Conservation (phyloP, 768 basidiomycete species). For the Gymnopilus junonius region DNA sequence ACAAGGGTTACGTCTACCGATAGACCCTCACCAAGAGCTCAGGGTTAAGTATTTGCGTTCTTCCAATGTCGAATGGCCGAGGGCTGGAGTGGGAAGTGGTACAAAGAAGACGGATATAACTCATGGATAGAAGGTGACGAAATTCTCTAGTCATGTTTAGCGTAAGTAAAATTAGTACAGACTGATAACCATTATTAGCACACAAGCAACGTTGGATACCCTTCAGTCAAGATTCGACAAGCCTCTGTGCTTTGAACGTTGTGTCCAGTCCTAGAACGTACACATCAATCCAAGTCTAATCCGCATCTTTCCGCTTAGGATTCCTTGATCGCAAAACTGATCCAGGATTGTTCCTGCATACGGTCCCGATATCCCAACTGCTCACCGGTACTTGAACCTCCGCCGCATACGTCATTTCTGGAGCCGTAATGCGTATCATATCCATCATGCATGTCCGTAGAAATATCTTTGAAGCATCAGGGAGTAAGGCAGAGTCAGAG, state of each 20-base stretch:
- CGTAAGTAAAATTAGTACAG: no score
- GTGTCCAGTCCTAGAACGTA: not conserved
- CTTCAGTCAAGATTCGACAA: no score
- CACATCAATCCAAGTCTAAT: not conserved
- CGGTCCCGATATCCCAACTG: conserved; percentile 1
- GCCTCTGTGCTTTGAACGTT: no score
- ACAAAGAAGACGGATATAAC: no score
- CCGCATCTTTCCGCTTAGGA: not conserved
- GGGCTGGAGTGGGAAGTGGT: no score
- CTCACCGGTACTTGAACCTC: not conserved
- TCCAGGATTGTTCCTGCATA: not conserved
- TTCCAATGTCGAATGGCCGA: no score
- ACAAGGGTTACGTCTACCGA: not conserved
- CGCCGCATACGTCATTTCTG: not conserved
- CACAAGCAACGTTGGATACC: no score
- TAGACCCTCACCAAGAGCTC: no score
- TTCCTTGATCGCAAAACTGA: not conserved
- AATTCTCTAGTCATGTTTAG: no score
- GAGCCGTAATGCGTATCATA: not conserved
- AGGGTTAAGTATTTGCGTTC: no score
- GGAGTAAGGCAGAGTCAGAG: not conserved
- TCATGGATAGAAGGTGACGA: no score
- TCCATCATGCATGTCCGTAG: not conserved
- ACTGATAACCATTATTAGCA: no score
- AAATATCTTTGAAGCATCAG: not conserved